Conservation (phyloP, 495 filamentous ascomycete species). For the Tuber magnatum region DNA sequence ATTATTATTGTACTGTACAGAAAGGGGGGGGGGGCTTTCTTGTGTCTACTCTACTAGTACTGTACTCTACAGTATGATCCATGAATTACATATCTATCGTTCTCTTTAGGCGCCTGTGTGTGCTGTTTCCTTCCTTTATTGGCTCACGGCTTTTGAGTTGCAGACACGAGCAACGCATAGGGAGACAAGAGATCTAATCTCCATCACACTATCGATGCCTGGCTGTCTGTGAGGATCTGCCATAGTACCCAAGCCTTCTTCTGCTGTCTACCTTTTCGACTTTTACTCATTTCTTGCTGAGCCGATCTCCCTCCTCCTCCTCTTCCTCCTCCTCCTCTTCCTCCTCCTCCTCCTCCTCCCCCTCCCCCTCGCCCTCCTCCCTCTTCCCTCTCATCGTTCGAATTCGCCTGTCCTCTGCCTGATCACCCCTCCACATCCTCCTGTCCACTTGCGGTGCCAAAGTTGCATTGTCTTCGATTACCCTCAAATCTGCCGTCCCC, state of each 20-base stretch:
- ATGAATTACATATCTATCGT: background rate
- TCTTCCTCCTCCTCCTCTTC: background rate
- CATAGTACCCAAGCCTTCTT: background rate
- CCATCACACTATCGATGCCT: background rate
- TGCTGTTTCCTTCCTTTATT: background rate
- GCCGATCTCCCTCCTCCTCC: background rate
- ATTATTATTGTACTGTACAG: no score
- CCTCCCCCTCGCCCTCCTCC: background rate
- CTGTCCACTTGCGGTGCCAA: constrained; percentile 8
- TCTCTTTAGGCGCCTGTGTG: background rate
- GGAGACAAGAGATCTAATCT: constrained; percentile 1
- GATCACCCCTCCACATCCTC: constrained; percentile 2
- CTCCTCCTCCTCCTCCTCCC: background rate
- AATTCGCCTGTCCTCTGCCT: background rate
- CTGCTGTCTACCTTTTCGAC: background rate
- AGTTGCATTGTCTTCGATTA: constrained; percentile 5
- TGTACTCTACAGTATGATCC: no score
- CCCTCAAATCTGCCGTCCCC: constrained; percentile 3
- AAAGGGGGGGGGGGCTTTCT: background rate
- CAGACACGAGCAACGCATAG: background rate
- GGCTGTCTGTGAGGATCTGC: background rate
- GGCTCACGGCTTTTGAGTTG: background rate
- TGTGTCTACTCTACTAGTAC: background rate
- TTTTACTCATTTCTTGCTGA: background rate
- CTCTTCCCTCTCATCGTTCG: constrained; percentile 9